Evolutionary conservation across 2,329 filamentous ascomycete genomes (phyloP).

Genomic region (Scortechinia acanthostroma): DNA sequence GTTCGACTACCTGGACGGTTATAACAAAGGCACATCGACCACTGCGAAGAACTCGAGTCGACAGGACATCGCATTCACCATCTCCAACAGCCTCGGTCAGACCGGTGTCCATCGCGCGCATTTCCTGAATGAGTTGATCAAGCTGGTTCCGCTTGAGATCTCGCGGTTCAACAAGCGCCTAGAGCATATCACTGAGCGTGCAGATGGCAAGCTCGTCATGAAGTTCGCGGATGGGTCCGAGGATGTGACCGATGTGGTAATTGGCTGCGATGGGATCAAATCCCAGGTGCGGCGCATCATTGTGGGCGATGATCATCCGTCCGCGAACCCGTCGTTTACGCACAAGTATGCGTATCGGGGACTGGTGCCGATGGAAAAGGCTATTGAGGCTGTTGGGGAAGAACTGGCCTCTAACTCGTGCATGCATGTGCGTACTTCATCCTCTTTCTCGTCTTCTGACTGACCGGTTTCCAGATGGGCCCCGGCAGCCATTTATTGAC

Average conservation of each 20-base stretch:
- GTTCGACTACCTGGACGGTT: constrained; percentile 7
- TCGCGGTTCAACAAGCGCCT: constrained; percentile 30
- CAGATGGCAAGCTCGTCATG: constrained; percentile 19
- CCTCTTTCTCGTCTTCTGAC: not conserved
- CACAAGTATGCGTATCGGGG: constrained; percentile 43
- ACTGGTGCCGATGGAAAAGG: constrained; percentile 37
- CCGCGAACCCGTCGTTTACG: constrained; percentile 33
- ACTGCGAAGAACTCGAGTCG: not conserved
- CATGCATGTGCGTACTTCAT: constrained; percentile 16
- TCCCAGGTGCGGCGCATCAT: constrained; percentile 33
- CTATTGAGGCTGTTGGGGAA: constrained; percentile 32
- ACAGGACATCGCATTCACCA: not conserved
- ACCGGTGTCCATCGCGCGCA: constrained; percentile 33
- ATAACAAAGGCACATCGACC: not conserved
- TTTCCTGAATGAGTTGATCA: constrained; percentile 37
- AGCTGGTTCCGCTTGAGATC: constrained; percentile 30
- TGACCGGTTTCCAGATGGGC: constrained; percentile 15
- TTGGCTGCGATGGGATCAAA: constrained; percentile 39
- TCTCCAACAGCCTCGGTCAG: not conserved
- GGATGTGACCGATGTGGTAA: constrained; percentile 28
- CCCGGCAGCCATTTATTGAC: constrained; percentile 34
- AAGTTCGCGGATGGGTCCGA: constrained; percentile 31
- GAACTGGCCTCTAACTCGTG: constrained; percentile 23
- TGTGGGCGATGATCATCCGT: constrained; percentile 27
- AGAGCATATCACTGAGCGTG: constrained; percentile 13